Conservation (phyloP, 331 rosid genomes). For the Stylosanthes scabra region DNA sequence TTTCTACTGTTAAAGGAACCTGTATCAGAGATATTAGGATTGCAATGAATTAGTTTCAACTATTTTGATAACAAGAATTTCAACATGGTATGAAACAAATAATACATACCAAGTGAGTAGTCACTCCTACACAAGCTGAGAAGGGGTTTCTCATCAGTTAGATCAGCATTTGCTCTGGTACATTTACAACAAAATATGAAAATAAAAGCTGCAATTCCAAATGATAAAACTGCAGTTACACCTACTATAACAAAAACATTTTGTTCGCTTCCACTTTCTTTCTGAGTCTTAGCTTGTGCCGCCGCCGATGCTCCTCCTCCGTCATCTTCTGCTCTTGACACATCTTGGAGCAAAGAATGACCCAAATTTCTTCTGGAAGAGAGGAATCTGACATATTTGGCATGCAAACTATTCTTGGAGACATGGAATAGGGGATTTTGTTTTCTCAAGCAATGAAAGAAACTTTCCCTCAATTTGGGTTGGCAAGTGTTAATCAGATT, state of each 20-base stretch:
- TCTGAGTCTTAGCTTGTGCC: not conserved
- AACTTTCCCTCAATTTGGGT: conserved; percentile 60
- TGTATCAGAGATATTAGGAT: not conserved
- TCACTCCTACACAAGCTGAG: conserved; percentile 77
- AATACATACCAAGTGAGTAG: conserved; percentile 65
- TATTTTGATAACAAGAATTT: no score
- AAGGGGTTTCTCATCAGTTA: conserved; percentile 88
- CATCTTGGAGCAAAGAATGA: conserved; percentile 36
- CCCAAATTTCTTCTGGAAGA: conserved; percentile 69
- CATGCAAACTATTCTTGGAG: conserved; percentile 57
- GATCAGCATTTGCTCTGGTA: conserved; percentile 45
- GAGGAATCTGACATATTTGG: conserved; percentile 42
- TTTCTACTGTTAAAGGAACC: conserved; percentile 52
- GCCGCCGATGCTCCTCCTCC: conserved; percentile 22
- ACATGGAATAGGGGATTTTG: conserved; percentile 41
- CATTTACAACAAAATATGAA: conserved; percentile 58
- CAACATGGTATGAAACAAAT: no score
- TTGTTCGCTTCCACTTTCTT: conserved; percentile 26
- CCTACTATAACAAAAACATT: conserved; percentile 51
- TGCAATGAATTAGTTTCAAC: no score
- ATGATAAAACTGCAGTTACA: conserved; percentile 66
- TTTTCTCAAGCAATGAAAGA: conserved; percentile 71
- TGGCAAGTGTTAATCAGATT: conserved; percentile 51
- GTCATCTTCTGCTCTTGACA: conserved; percentile 39
- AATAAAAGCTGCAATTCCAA: conserved; percentile 61